Conservation (phyloP, 345 rosid species). For the Luvunga scandens region DNA sequence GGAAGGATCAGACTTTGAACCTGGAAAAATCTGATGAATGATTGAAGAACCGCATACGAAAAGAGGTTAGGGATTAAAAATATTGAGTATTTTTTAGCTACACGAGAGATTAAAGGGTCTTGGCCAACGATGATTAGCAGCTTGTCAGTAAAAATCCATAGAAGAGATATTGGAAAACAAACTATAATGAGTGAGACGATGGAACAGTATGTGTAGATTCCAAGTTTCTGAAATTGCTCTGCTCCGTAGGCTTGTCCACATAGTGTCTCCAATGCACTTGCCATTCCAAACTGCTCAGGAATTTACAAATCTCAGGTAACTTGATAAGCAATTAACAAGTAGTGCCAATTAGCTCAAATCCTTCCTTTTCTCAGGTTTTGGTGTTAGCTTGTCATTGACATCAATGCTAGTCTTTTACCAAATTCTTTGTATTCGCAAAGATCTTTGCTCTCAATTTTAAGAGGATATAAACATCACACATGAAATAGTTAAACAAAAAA, state of each 20-base stretch:
- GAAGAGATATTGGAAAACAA: constrained; percentile 15
- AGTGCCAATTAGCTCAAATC: too few species aligned
- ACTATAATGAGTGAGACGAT: constrained; percentile 11
- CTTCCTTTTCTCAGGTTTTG: too few species aligned
- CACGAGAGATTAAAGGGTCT: constrained; percentile 7
- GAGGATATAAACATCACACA: too few species aligned
- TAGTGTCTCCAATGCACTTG: constrained; percentile 25
- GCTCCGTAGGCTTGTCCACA: constrained; percentile 30
- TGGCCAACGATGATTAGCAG: constrained; percentile 14
- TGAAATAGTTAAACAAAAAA: too few species aligned
- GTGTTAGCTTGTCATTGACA: too few species aligned
- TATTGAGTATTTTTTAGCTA: neutral
- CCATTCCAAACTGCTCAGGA: constrained; percentile 21
- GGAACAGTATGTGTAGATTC: constrained; percentile 13
- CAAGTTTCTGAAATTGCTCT: constrained; percentile 19
- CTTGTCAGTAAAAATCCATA: constrained; percentile 21
- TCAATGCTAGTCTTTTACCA: too few species aligned
- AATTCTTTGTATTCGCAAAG: too few species aligned
- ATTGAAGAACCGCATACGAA: constrained; percentile 10
- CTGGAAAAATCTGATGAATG: constrained; percentile 17
- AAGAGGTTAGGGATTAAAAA: constrained; percentile 13
- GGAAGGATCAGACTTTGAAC: constrained; percentile 23
- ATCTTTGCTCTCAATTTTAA: too few species aligned
- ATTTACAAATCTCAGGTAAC: neutral
- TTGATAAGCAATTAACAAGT: too few species aligned